These are phyloP conservation scores for Phlyctochytrium bullatum DNA, from an alignment of 192 early-diverging fungal genomes.

Conservation along the genomic window DNA sequence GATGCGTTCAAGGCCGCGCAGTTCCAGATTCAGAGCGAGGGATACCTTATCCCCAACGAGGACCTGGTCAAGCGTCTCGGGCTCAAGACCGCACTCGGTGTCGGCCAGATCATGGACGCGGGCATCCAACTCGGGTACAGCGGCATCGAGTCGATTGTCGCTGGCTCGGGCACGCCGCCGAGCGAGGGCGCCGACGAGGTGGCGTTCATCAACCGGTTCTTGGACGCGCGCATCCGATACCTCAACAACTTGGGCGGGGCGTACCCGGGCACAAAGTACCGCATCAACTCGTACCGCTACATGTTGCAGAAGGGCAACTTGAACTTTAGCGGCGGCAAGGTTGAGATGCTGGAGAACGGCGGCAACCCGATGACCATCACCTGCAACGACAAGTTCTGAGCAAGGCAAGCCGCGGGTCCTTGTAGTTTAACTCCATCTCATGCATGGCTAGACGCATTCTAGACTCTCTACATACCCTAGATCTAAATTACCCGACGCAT, in stretches of 20 bases:
- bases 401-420: no score
- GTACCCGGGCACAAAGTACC: conserved; percentile 1
- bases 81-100: conserved; percentile 2
- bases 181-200: neutral
- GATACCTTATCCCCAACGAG: neutral
- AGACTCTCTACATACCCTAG: no score
- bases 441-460: no score
- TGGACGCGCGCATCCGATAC: neutral
- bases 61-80: neutral
- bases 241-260: neutral
- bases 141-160: neutral
- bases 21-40: neutral
- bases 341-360: neutral
- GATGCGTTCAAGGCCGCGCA: neutral
- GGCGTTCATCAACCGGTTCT: neutral
- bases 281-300: neutral
- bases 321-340: neutral
- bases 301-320: conserved; percentile 4
- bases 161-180: neutral
- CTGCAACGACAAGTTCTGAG: no score
- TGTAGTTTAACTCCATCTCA: no score
- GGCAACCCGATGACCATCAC: conserved; percentile 2
- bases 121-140: neutral
- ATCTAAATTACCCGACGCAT: no score
- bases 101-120: neutral